Base-by-base conservation (phyloP, 495 filamentous ascomycete species). In the Hyaloscypha bicolor region DNA sequence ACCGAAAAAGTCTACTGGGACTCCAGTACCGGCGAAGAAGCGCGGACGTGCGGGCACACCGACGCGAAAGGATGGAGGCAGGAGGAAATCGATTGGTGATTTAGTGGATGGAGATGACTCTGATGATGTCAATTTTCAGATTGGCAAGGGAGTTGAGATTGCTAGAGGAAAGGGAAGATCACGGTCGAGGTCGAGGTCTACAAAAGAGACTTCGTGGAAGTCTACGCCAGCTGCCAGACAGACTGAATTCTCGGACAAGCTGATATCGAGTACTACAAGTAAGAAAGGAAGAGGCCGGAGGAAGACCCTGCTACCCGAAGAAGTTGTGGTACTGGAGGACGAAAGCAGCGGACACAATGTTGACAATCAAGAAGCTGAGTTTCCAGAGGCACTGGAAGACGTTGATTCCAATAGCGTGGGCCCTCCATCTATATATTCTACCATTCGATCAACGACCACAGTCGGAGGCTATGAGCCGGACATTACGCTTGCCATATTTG, bases 61-160 rank as follows among this genome's bases (percentile, higher is more conserved):
- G 11, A 73, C 69, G n/a, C 76, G 75, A 61, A 84, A 83, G 74
- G 74, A 76, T 57, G 76, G 76, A 9, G 77, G 76, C 6, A 82
- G 80, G 9, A 81, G 82, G 62, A 64, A 72, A 48, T 67, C 67
- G 2, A 61, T 72, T 39, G 67, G 65, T 16, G 53, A 48, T 33
- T 31, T 68, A 21, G 62, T 68, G 12, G 69, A 74, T 62, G 72
- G 70, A 3, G 68, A 70, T 56, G 65, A 69, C 58, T 56, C 63
- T 0, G 62, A 70, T 1, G 68, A 70, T 48, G 14, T 45, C 12
- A 45, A 74, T 58, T 70, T 70, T 35, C 55, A 52, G 35, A 65
- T 72, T 19, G 65, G 72, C 5, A 57, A 60, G 8, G 58, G 52
- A 21, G 67, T 69, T 2, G 67, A 72, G 39, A 60, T 70, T 55